Evolutionary conservation across 495 filamentous ascomycete species (phyloP).

Genomic region (Glonium stellatum): DNA sequence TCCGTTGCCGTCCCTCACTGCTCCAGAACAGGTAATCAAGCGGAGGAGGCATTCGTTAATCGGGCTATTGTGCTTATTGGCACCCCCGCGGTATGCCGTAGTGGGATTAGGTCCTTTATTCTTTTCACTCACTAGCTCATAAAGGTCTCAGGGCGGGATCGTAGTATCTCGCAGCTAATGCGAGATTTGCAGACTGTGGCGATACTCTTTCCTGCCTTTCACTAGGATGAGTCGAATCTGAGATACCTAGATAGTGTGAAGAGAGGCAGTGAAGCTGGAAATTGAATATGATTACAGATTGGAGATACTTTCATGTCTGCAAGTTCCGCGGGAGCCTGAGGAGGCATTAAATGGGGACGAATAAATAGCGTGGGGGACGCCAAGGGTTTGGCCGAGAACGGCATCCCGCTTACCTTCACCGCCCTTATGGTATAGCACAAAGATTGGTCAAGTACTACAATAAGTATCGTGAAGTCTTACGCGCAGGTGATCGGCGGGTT

Average conservation of each 20-base stretch:
- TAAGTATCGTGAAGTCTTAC: neutral
- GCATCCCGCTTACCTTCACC: too few species aligned
- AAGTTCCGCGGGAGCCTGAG: too few species aligned
- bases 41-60: constrained; percentile 1
- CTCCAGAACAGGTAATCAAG: neutral
- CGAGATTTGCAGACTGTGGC: neutral
- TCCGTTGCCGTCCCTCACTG: neutral
- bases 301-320: neutral
- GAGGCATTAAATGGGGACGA: too few species aligned
- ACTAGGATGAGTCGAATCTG: neutral
- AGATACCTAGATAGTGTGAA: neutral
- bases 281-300: neutral
- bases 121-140: neutral
- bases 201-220: neutral
- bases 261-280: neutral
- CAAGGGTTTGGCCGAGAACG: too few species aligned
- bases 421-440: neutral
- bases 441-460: neutral
- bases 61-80: neutral
- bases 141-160: neutral
- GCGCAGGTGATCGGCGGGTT: neutral
- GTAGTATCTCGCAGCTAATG: neutral
- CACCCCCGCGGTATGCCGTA: neutral
- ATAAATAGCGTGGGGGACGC: too few species aligned
- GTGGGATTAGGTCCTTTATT: neutral